These are phyloP conservation scores for Strigomonas culicis DNA, from an alignment of 208 protist species.

Conservation along the genomic window DNA sequence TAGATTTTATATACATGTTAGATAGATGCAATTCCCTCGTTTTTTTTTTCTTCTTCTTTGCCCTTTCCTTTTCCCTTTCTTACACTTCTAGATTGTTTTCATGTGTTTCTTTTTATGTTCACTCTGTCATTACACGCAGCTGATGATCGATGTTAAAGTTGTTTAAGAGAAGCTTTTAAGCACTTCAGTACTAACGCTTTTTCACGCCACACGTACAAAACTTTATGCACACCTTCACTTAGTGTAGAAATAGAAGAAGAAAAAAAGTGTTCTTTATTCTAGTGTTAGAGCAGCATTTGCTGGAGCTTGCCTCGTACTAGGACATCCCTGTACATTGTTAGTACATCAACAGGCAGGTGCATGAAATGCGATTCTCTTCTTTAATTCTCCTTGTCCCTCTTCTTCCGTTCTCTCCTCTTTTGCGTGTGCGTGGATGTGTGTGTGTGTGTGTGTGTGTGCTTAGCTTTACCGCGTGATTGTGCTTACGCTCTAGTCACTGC, in stretches of 20 bases:
- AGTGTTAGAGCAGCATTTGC: no score
- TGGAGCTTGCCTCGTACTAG: no score
- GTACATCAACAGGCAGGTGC: no score
- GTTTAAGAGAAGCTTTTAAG: not conserved
- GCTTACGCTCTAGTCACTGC: no score
- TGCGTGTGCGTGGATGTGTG: not conserved
- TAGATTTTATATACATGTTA: constrained; percentile 10
- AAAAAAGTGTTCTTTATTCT: no score
- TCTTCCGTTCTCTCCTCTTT: not conserved
- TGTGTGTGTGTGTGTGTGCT: no score
- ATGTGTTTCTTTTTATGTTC: constrained; percentile 7
- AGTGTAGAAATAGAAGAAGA: no score
- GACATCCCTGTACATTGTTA: no score
- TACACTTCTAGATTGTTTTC: not conserved
- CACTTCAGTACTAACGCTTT: not conserved
- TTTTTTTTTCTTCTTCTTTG: constrained; percentile 1
- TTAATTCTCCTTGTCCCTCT: not conserved
- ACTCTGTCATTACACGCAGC: not conserved
- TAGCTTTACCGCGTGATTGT: no score
- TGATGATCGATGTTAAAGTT: not conserved
- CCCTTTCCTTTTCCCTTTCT: not conserved
- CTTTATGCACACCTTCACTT: no score
- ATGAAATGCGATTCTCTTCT: no score
- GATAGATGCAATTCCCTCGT: not conserved
- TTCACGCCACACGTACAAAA: no score